Percentiles rank a stretch among this genome's conserved stretches.
These are phyloP conservation scores for Ophiorrhiza pumila DNA, from an alignment of 257 asterid species.

Conservation along the genomic window DNA sequence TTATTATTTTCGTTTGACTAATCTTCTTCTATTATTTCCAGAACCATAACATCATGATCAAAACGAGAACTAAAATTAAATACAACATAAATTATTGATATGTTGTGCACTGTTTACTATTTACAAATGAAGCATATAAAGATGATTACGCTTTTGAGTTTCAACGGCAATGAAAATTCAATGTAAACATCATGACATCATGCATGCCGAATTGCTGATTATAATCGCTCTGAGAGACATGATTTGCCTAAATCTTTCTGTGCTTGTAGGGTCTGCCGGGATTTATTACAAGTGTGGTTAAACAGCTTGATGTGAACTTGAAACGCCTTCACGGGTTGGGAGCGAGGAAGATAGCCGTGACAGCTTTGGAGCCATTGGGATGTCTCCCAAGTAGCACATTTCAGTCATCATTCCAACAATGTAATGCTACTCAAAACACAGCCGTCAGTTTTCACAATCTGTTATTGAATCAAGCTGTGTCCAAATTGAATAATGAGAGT, in stretches of 20 bases:
- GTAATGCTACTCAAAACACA: constrained; percentile 54
- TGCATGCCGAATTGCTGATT: too few relatives aligned
- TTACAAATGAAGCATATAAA: too few relatives aligned
- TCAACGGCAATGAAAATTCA: too few relatives aligned
- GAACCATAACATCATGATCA: too few relatives aligned
- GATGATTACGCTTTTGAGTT: too few relatives aligned
- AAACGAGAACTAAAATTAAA: too few relatives aligned
- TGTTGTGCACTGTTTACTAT: too few relatives aligned
- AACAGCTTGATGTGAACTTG: constrained; percentile 48
- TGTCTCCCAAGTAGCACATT: constrained; percentile 70
- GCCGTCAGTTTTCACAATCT: constrained; percentile 57
- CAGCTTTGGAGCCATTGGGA: constrained; percentile 67
- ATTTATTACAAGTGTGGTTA: constrained; percentile 52
- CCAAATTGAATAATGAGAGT: constrained; percentile 44
- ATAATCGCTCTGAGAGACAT: too few relatives aligned
- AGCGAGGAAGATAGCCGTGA: constrained; percentile 52
- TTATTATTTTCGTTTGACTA: background rate
- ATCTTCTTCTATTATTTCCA: background rate
- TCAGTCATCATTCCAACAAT: constrained; percentile 42
- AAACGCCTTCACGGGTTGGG: constrained; percentile 41
- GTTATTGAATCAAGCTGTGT: constrained; percentile 46
- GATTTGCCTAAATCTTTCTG: too few relatives aligned
- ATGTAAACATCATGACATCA: background rate
- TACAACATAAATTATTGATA: too few relatives aligned
- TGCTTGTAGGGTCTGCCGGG: constrained; percentile 40